phyloP scores from a whole-genome alignment of 2,329 filamentous ascomycete genomes.

The Diaporthe capsici region DNA sequence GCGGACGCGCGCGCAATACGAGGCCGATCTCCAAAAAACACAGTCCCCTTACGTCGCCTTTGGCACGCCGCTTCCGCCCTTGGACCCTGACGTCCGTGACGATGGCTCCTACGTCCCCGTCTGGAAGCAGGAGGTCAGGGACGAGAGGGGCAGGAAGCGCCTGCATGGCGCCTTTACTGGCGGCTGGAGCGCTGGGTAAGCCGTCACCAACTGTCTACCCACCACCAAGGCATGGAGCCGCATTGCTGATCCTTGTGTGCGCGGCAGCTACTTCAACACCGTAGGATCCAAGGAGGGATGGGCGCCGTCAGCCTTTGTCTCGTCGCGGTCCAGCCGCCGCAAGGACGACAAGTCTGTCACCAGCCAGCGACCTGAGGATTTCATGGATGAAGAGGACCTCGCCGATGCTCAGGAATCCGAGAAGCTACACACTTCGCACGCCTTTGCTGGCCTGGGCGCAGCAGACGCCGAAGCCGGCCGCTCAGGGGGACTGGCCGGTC shows the following conservation, averaged over 20 bases:
- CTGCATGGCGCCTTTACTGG: constrained; percentile 97
- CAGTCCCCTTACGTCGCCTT: constrained; percentile 83
- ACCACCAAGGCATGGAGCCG: no score
- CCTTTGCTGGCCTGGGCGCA: constrained; percentile 82
- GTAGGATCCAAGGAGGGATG: constrained; percentile 99
- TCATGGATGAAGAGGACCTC: constrained; percentile 98
- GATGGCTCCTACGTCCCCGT: constrained; percentile 93
- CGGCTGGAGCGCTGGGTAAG: constrained; percentile 95
- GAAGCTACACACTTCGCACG: constrained; percentile 78
- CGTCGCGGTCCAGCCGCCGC: constrained; percentile 84
- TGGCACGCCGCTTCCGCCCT: constrained; percentile 86
- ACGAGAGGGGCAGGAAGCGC: constrained; percentile 90
- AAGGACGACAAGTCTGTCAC: constrained; percentile 58
- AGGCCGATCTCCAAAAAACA: constrained; percentile 77
- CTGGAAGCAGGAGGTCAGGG: constrained; percentile 98
- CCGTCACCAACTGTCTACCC: not conserved
- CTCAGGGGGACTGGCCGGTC: constrained; percentile 73
- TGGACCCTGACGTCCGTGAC: constrained; percentile 83
- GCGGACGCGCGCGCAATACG: constrained; percentile 83
- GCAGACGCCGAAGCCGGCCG: constrained; percentile 68
- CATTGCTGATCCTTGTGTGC: constrained; percentile 31
- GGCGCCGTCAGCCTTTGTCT: constrained; percentile 92
- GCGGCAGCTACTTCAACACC: constrained; percentile 90
- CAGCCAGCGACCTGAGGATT: constrained; percentile 85
- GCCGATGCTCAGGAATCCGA: constrained; percentile 86